phyloP scores from a whole-genome alignment of 2,329 filamentous ascomycete species.

The Epichloe hybrida region DNA sequence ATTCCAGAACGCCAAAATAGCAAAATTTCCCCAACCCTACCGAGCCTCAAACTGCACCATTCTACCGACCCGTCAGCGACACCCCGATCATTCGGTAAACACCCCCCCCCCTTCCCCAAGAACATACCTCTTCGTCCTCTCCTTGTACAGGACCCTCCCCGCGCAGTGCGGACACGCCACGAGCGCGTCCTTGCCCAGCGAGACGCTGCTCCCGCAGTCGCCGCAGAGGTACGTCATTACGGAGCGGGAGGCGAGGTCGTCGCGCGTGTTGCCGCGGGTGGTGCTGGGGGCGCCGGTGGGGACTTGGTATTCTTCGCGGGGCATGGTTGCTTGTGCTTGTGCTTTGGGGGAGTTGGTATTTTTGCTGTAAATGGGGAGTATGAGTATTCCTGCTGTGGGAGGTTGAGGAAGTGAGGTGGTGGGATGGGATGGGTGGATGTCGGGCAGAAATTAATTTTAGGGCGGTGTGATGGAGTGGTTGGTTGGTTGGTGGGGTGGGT shows the following conservation, averaged over 20 bases:
- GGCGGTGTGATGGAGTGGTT: too few relatives aligned
- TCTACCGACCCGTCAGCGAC: conserved; percentile 30
- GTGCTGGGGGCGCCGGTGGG: conserved; percentile 38
- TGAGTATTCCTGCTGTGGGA: too few relatives aligned
- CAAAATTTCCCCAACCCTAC: conserved; percentile 23
- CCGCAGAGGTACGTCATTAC: conserved; percentile 29
- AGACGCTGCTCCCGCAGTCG: conserved; percentile 29
- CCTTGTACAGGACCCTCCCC: conserved; percentile 92
- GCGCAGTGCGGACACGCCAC: conserved; percentile 51
- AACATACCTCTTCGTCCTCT: conserved; percentile 85
- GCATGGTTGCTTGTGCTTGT: conserved; percentile 26
- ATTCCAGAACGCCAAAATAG: too few relatives aligned
- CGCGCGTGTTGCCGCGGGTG: conserved; percentile 27
- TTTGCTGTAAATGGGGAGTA: too few relatives aligned
- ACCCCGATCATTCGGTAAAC: too few relatives aligned
- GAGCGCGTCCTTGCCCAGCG: conserved; percentile 34
- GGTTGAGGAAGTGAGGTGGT: too few relatives aligned
- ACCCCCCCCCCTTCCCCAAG: too few relatives aligned
- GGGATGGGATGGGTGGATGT: too few relatives aligned
- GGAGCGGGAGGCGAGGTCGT: conserved; percentile 24
- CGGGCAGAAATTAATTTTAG: too few relatives aligned
- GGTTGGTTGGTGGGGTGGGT: too few relatives aligned
- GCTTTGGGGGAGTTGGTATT: too few relatives aligned
- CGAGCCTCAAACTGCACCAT: conserved; percentile 99
- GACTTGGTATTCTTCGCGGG: conserved; percentile 67